Base-by-base conservation (phyloP, 2,329 filamentous ascomycete genomes). In the Fusarium begoniae region DNA sequence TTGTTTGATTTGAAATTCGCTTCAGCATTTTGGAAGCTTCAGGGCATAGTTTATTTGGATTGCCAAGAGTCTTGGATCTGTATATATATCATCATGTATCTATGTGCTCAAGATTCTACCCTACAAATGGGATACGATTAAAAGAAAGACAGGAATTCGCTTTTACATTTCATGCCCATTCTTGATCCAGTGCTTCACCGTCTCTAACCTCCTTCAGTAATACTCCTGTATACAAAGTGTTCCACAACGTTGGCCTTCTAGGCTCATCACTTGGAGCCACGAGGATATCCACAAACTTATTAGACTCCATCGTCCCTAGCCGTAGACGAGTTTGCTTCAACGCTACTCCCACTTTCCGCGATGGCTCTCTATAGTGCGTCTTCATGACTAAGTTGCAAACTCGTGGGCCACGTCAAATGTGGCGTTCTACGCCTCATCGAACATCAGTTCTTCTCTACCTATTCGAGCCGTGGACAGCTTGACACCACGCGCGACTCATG, bases 61-160 rank as follows among this genome's bases (percentile, higher is more conserved):
- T 60, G 55, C 43, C 38, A 66, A 40, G 47, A 53, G 41, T 44
- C 53, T 70, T 53, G 70, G 43, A 66, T 50, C 32, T 63, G 66
- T 73, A 66, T 71, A 55, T 53, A 73, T 64, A 50, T 30, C 38
- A 53, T 53, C 40, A 69, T 54, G 45, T 72, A 60, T 61, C 28
- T 61, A 70, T 63, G 67, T 63, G 53, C 57, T 44, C 65, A 63
- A 43, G 64, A 69, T 45, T 40, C 41, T 59, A 64, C 44, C 50
- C 43, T 68, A 50, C 20, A 30, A 22, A 22, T 37, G 38, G 45
- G 54, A 20, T n/a, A 63, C 11, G 37, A 59, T 59, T 28, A 37
- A 41, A 63, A 41, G 61, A 41, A 63, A 41, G 61, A 59, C 30
- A 63, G 40, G 43, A 58, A 37, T 44, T 26, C 43, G 24, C 30